Base-by-base conservation (phyloP, 225 moss, liverwort and hornwort genomes). In the Sphagnum contortum region DNA sequence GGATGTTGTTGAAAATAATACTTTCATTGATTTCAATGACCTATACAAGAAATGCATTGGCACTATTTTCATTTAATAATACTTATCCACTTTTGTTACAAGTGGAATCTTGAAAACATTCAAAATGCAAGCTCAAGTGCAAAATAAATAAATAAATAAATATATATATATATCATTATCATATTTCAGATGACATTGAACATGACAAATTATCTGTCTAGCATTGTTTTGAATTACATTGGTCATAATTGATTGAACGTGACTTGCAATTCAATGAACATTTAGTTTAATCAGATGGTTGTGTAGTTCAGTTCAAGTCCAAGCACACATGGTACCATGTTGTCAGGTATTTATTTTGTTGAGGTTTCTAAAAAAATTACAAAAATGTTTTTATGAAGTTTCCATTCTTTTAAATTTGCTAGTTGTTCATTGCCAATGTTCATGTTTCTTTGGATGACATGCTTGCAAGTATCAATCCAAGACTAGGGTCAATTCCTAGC, bases 141-240 rank as follows among this genome's bases (percentile, higher is more conserved):
- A 14, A 59, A 50, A 0, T 49, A 51, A 48, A 2, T 64, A 2
- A 5, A n/a, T n/a, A 49, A 2, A 62, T 5, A 1, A 51, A 64
- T 2, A n/a, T n/a, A n/a, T n/a, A n/a, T n/a, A n/a, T n/a, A n/a
- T 64, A 64, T 6, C 50, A 64, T 9, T 64, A 64, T 13, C 52
- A 8, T 29, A 2, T 50, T 2, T 49, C 0, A 7, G 48, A 64
- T 64, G 64, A 64, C 47, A 64, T 3, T 1, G 0, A 3, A 2
- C 12, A 64, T 50, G 50, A 64, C 47, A 50, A 49, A 3, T 13
- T 50, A 12, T 63, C 11, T 64, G 64, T 64, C 3, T 3, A 64
- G 2, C 12, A 64, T 50, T 64, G 50, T 51, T 64, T 64, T 14
- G 12, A 49, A 2, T 5, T 64, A 0, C 64, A 64, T 13, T 64